These are phyloP conservation scores for Candida parachauliodes DNA, from an alignment of 805 yeast species.

Conservation along the genomic window DNA sequence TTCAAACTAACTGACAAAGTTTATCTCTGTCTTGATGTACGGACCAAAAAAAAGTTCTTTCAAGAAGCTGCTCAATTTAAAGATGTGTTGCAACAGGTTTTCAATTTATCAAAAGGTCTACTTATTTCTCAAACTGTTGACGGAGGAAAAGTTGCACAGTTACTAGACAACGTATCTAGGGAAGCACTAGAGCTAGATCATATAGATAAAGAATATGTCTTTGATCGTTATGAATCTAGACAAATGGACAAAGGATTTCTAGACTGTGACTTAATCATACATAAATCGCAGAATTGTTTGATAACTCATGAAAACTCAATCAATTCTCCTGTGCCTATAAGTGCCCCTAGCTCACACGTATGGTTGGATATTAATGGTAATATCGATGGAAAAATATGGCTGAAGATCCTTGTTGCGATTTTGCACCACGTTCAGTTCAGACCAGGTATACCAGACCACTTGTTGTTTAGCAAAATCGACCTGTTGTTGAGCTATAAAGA, in stretches of 20 bases:
- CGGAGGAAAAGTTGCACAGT: constrained; percentile 59
- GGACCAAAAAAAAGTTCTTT: constrained; percentile 26
- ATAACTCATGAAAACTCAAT: background rate
- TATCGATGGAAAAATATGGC: constrained; percentile 61
- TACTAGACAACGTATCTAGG: constrained; percentile 53
- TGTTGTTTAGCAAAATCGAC: constrained; percentile 23
- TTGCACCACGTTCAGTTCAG: constrained; percentile 30
- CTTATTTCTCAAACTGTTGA: constrained; percentile 52
- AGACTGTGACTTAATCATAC: constrained; percentile 58
- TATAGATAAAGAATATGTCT: constrained; percentile 52
- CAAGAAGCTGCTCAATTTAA: constrained; percentile 46
- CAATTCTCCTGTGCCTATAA: constrained; percentile 49
- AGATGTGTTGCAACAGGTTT: constrained; percentile 36
- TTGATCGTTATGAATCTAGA: constrained; percentile 72
- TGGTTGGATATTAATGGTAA: constrained; percentile 72
- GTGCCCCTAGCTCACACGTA: constrained; percentile 57
- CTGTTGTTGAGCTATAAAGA: constrained; percentile 29
- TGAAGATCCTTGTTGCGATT: constrained; percentile 46
- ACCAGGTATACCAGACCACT: constrained; percentile 31
- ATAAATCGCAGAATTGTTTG: constrained; percentile 9
- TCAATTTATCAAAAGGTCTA: constrained; percentile 50
- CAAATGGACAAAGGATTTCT: constrained; percentile 63
- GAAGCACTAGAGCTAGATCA: constrained; percentile 42
- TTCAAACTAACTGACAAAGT: constrained; percentile 57
- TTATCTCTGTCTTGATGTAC: constrained; percentile 17